Percentiles rank a stretch among this genome's conserved stretches.
Evolutionary conservation across 306 rosid species (phyloP).

Genomic region (Sphenostylis stenocarpa): DNA sequence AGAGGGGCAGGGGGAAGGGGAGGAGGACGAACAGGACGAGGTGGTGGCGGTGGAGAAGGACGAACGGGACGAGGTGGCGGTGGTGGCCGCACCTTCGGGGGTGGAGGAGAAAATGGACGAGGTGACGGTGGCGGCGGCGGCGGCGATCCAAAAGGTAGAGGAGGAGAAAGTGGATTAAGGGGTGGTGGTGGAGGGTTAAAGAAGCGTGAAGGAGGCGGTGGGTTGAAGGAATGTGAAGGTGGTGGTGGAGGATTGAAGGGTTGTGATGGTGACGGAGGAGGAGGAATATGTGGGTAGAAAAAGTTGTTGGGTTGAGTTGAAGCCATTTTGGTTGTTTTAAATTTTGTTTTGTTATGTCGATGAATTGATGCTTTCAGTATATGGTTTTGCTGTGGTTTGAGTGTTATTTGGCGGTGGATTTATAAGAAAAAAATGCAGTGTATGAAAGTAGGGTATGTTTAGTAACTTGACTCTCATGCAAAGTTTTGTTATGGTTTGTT

Average conservation of each 20-base stretch:
- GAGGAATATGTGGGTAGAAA: conserved; percentile 40
- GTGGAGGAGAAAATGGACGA: conserved; percentile 21
- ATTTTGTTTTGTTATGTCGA: not conserved
- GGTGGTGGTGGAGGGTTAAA: conserved; percentile 27
- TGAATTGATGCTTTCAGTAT: not conserved
- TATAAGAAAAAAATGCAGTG: conserved; percentile 14
- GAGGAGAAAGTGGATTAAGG: conserved; percentile 20
- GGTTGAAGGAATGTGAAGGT: conserved; percentile 17
- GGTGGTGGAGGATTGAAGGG: conserved; percentile 40
- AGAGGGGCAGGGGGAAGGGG: conserved; percentile 44
- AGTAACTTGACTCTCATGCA: conserved; percentile 64
- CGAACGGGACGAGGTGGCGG: conserved; percentile 33
- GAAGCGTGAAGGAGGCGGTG: conserved; percentile 39
- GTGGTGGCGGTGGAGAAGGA: conserved; percentile 51
- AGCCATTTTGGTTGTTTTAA: conserved; percentile 45
- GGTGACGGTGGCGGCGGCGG: conserved; percentile 38
- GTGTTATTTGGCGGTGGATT: conserved; percentile 40
- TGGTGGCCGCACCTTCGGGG: not conserved
- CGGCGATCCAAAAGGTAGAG: not conserved
- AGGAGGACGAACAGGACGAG: conserved; percentile 30
- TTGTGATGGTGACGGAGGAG: conserved; percentile 50
- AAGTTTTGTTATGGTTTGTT: conserved; percentile 61
- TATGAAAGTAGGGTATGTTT: conserved; percentile 15
- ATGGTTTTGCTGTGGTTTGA: conserved; percentile 13
- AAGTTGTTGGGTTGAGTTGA: conserved; percentile 35